These are phyloP conservation scores for Hymenoscyphus repandus DNA, from an alignment of 2,329 filamentous ascomycete species.

Conservation along the genomic window DNA sequence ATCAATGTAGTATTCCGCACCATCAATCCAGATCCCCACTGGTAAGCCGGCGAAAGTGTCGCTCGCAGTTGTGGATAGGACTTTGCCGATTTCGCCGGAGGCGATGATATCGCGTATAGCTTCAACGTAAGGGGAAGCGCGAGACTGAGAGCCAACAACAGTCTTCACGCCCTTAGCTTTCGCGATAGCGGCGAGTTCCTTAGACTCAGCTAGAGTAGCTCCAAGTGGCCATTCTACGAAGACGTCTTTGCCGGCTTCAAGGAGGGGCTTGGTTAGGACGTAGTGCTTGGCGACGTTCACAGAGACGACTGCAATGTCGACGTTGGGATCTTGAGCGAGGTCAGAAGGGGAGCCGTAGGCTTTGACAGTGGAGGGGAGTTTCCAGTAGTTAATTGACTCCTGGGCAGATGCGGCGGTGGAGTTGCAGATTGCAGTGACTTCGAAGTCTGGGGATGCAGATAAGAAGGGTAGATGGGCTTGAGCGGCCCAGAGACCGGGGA, in stretches of 20 bases:
- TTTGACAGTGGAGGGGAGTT: constrained; percentile 34
- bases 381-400: constrained; percentile 36
- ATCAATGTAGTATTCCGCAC: constrained; percentile 15
- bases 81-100: constrained; percentile 38
- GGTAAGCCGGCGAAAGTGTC: constrained; percentile 2
- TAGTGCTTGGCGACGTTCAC: constrained; percentile 41
- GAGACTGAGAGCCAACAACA: constrained; percentile 43
- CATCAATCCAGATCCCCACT: not conserved
- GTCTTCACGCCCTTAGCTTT: constrained; percentile 37
- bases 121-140: constrained; percentile 34
- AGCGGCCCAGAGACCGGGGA: constrained; percentile 42
- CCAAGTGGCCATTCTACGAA: constrained; percentile 48
- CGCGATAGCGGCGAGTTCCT: constrained; percentile 39
- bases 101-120: constrained; percentile 40
- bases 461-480: constrained; percentile 47
- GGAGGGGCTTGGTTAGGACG: constrained; percentile 35
- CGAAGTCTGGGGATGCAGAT: constrained; percentile 30
- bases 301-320: constrained; percentile 43
- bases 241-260: constrained; percentile 42
- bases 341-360: constrained; percentile 38
- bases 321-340: constrained; percentile 40
- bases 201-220: constrained; percentile 35
- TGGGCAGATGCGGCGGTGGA: constrained; percentile 38
- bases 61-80: constrained; percentile 22
- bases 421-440: constrained; percentile 43